Conservation (phyloP, 2,329 filamentous ascomycete species). For the Dactylonectria macrodidyma region DNA sequence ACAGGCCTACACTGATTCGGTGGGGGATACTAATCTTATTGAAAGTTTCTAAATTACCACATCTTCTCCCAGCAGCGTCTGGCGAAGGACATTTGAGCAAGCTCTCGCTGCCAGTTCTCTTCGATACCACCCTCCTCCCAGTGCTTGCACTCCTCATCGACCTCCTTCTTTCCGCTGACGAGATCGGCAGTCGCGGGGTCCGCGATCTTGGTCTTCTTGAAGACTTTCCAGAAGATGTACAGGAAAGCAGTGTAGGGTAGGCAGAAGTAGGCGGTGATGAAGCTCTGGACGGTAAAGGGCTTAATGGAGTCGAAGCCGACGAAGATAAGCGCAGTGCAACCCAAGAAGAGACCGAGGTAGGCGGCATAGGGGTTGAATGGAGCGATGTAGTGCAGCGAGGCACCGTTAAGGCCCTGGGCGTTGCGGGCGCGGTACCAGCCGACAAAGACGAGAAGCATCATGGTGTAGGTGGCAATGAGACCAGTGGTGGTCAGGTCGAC, state of each 20-base stretch:
- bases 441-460: conserved; percentile 59
- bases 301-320: conserved; percentile 71
- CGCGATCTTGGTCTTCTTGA: conserved; percentile 64
- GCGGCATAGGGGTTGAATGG: conserved; percentile 67
- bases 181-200: conserved; percentile 44
- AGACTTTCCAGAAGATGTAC: conserved; percentile 62
- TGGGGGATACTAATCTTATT: neutral
- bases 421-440: conserved; percentile 64
- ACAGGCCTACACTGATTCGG: conserved; percentile 14
- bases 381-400: conserved; percentile 65
- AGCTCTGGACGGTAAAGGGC: conserved; percentile 63
- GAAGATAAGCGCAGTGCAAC: conserved; percentile 66
- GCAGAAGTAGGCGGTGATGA: conserved; percentile 69
- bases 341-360: conserved; percentile 63
- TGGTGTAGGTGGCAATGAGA: conserved; percentile 70
- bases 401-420: conserved; percentile 62
- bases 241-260: conserved; percentile 68
- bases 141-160: conserved; percentile 68
- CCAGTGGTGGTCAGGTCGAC: conserved; percentile 69
- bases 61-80: conserved; percentile 56
- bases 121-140: conserved; percentile 63
- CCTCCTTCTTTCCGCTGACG: conserved; percentile 72
- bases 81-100: conserved; percentile 54
- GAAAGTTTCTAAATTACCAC: conserved; percentile 50
- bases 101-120: conserved; percentile 57